Percentiles rank a stretch among this genome's conserved stretches.
Conservation (phyloP, 2,329 filamentous ascomycete species). For the Fusarium ambrosium region DNA sequence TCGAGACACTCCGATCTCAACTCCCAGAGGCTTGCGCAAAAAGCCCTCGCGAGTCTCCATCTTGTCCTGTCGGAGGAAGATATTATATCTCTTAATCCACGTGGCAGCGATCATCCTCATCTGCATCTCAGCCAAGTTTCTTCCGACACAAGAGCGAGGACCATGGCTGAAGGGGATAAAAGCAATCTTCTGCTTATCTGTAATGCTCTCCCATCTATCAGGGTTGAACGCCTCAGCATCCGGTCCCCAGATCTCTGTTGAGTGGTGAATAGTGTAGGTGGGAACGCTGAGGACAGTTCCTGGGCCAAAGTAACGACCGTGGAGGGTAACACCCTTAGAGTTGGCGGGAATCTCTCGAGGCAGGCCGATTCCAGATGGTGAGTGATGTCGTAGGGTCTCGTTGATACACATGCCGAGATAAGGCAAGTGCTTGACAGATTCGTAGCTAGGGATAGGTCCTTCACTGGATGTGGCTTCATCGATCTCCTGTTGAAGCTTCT, state of each 20-base stretch:
- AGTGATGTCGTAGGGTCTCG: conserved; percentile 89
- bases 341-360: conserved; percentile 78
- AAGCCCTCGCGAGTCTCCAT: conserved; percentile 87
- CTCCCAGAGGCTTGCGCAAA: conserved; percentile 80
- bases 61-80: conserved; percentile 65
- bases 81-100: conserved; percentile 67
- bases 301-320: conserved; percentile 78
- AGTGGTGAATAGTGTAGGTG: conserved; percentile 86
- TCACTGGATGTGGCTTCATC: conserved; percentile 74
- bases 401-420: conserved; percentile 84
- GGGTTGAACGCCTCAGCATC: conserved; percentile 82
- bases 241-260: conserved; percentile 77
- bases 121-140: conserved; percentile 92
- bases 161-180: conserved; percentile 84
- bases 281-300: conserved; percentile 86
- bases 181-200: conserved; percentile 76
- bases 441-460: conserved; percentile 76
- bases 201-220: conserved; percentile 77
- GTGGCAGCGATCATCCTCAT: conserved; percentile 82
- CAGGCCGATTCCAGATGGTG: conserved; percentile 86
- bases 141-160: conserved; percentile 78
- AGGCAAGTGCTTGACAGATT: conserved; percentile 79
- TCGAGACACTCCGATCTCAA: conserved; percentile 57
- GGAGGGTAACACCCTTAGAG: conserved; percentile 73
- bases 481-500: conserved; percentile 80